These are phyloP conservation scores for Colletotrichum sp. DNA, from an alignment of 2,329 filamentous ascomycete species.

Conservation along the genomic window DNA sequence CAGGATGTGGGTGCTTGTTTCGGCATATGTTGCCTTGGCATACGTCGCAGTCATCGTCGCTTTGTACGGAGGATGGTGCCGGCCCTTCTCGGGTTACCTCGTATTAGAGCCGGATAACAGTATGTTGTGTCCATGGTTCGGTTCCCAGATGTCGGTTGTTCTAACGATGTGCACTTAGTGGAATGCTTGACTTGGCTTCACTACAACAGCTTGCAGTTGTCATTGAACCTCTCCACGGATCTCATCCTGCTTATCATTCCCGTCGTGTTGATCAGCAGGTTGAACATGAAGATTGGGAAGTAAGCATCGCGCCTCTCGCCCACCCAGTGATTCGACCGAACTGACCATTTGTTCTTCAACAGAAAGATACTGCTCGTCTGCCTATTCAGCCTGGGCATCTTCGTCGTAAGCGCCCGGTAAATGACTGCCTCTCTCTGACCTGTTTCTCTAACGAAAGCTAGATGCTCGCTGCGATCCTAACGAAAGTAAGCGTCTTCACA, in stretches of 20 bases:
- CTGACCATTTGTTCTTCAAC: not conserved
- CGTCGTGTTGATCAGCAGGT: not conserved
- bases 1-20: not conserved
- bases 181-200: slow-evolving; percentile 12
- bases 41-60: slow-evolving; percentile 10
- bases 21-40: not conserved
- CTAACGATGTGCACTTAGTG: not conserved
- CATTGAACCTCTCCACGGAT: slow-evolving; percentile 18
- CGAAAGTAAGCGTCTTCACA: slow-evolving; percentile 3
- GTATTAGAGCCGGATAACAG: not conserved
- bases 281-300: slow-evolving; percentile 12
- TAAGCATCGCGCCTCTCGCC: not conserved
- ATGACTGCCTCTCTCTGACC: accelerated
- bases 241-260: slow-evolving; percentile 6
- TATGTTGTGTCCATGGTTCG: not conserved
- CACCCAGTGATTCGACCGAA: not conserved
- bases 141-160: no score
- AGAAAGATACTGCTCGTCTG: slow-evolving; percentile 13
- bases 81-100: slow-evolving; percentile 14
- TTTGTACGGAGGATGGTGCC: slow-evolving; percentile 16
- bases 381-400: slow-evolving; percentile 12
- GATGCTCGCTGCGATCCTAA: slow-evolving; percentile 15
- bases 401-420: not conserved
- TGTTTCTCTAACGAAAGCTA: not conserved
- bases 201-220: slow-evolving; percentile 16